Conservation (phyloP, 768 basidiomycete species). For the Boletus pseudo-olivaceus region DNA sequence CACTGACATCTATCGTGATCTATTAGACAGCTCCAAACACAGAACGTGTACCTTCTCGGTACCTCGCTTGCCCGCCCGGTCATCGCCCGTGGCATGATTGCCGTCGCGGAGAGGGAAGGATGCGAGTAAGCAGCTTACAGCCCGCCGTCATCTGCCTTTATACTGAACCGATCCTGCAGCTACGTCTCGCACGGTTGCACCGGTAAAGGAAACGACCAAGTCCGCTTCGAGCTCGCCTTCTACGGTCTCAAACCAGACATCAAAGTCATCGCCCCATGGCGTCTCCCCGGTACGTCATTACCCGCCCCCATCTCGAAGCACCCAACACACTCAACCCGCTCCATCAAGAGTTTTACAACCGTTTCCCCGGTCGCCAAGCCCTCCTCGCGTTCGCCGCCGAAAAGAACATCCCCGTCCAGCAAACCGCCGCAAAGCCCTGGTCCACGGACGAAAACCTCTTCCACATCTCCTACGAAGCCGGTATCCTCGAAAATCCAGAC, state of each 20-base stretch:
- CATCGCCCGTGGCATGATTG: constrained; percentile 99
- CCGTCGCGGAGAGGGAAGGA: constrained; percentile 80
- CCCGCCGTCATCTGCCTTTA: neutral
- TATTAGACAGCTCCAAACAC: neutral
- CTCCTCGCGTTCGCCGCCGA: constrained; percentile 86
- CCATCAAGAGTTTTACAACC: constrained; percentile 87
- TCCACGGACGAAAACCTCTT: constrained; percentile 99
- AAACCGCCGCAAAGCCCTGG: constrained; percentile 97
- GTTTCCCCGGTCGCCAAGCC: constrained; percentile 93
- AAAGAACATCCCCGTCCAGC: constrained; percentile 88
- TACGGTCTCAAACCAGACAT: constrained; percentile 98
- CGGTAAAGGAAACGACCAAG: constrained; percentile 99
- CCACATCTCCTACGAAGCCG: constrained; percentile 99
- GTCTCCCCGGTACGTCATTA: constrained; percentile 68
- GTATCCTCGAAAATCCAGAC: constrained; percentile 96
- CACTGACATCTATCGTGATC: neutral
- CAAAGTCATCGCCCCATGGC: constrained; percentile 99
- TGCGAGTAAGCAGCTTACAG: constrained; percentile 74
- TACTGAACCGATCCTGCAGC: constrained; percentile 37
- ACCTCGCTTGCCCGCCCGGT: constrained; percentile 98
- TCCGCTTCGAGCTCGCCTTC: constrained; percentile 98
- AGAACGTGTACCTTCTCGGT: constrained; percentile 96
- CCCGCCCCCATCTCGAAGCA: neutral
- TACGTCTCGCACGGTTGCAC: constrained; percentile 98
- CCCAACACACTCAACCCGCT: neutral